phyloP scores from a whole-genome alignment of 2,329 filamentous ascomycete genomes.

The Fusarium dlaminii region DNA sequence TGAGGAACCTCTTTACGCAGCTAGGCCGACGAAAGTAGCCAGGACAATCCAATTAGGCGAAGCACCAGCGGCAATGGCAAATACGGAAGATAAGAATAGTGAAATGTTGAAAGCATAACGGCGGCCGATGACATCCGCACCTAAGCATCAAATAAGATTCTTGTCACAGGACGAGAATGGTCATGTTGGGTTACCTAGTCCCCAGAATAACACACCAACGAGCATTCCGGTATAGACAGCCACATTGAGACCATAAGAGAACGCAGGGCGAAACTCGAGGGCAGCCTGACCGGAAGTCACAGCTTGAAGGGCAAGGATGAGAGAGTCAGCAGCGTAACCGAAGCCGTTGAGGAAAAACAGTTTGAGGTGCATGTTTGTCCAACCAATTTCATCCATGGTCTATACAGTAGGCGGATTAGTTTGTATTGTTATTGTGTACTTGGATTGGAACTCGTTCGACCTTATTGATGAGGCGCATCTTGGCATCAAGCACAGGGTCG shows the following conservation, averaged over 20 bases:
- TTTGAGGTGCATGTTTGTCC: background rate
- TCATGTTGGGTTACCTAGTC: background rate
- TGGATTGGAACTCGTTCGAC: background rate
- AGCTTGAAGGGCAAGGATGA: background rate
- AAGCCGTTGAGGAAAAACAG: background rate
- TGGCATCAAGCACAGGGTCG: background rate
- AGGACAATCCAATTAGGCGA: background rate
- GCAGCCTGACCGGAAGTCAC: background rate
- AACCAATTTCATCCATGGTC: background rate
- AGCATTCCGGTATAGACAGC: background rate
- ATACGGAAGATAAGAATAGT: background rate
- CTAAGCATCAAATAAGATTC: background rate
- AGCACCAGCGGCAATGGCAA: background rate
- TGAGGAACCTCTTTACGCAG: background rate
- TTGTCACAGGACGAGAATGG: background rate
- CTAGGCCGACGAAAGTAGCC: background rate
- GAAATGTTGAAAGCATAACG: background rate
- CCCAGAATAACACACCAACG: background rate
- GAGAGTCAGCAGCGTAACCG: background rate
- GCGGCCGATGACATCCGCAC: background rate
- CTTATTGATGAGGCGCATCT: background rate
- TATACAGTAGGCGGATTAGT: background rate
- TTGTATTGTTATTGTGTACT: accelerated
- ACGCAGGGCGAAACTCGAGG: background rate
- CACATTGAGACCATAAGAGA: background rate